Percentiles rank a stretch among this genome's conserved stretches.
Conservation (phyloP, 106 monocot genomes). For the Platanthera zijinensis region DNA sequence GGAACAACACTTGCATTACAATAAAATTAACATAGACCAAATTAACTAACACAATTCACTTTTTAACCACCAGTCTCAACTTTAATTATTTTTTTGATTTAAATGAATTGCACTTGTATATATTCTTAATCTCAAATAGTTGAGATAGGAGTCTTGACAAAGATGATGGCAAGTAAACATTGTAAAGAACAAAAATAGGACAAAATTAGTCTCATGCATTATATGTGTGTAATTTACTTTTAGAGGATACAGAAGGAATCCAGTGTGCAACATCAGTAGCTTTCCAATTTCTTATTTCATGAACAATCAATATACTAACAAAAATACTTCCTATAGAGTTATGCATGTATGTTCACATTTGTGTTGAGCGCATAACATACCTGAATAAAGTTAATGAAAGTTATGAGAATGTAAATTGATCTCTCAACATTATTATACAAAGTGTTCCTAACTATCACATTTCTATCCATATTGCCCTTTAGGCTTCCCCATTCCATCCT, state of each 20-base stretch:
- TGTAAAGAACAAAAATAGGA: neutral
- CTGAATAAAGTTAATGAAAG: conserved; percentile 72
- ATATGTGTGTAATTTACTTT: neutral
- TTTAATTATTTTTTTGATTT: neutral
- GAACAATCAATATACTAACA: neutral
- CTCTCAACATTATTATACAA: conserved; percentile 33
- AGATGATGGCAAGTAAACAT: neutral
- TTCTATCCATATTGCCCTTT: neutral
- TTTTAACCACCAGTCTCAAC: neutral
- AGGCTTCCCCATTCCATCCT: neutral
- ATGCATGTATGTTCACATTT: neutral
- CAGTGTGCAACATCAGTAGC: neutral
- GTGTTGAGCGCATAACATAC: conserved; percentile 17
- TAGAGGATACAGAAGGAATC: neutral
- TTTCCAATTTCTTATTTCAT: neutral
- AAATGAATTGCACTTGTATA: neutral
- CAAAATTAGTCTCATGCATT: neutral
- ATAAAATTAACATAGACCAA: neutral
- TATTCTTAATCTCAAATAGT: neutral
- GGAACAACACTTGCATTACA: neutral
- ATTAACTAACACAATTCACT: neutral
- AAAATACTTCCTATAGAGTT: neutral
- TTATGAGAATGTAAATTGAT: conserved; percentile 43
- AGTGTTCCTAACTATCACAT: conserved; percentile 33
- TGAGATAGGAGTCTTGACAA: neutral